Conservation (phyloP, 1,284 basidiomycete genomes). For the Ganoderma leucocontextum region DNA sequence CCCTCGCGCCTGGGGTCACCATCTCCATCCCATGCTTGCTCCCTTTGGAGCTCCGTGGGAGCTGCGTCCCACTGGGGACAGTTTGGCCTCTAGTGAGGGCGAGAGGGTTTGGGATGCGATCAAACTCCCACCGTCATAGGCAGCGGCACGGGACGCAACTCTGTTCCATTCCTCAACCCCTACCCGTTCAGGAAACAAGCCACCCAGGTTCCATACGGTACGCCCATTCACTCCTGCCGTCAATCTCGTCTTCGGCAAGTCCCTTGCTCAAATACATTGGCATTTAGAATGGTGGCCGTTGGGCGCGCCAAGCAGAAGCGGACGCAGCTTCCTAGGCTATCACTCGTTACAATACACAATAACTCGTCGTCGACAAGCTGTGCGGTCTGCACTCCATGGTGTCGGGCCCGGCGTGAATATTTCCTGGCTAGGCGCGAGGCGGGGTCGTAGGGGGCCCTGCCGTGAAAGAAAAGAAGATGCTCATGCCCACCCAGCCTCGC, state of each 20-base stretch:
- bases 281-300: slow-evolving; percentile 1
- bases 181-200: slow-evolving; percentile 25
- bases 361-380: neutral
- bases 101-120: slow-evolving; percentile 17
- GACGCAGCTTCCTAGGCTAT: neutral
- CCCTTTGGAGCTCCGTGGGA: slow-evolving; percentile 18
- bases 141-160: slow-evolving; percentile 26
- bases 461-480: slow-evolving; percentile 5
- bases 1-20: slow-evolving; percentile 18
- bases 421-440: neutral
- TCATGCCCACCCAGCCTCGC: neutral
- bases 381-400: neutral
- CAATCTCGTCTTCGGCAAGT: neutral
- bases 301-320: neutral
- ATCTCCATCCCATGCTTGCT: slow-evolving; percentile 18
- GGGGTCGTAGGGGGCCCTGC: neutral
- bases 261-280: slow-evolving; percentile 6
- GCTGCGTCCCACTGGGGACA: slow-evolving; percentile 8
- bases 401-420: neutral
- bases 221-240: slow-evolving; percentile 4
- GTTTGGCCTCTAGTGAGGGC: slow-evolving; percentile 9
- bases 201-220: slow-evolving; percentile 18
- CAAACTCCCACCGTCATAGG: slow-evolving; percentile 30
- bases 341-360: neutral
- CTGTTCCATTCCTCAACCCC: slow-evolving; percentile 29